Percentiles rank a stretch among this genome's conserved stretches.
These are phyloP conservation scores for Hygrophila difformis DNA, from an alignment of 257 asterid species.

Conservation along the genomic window DNA sequence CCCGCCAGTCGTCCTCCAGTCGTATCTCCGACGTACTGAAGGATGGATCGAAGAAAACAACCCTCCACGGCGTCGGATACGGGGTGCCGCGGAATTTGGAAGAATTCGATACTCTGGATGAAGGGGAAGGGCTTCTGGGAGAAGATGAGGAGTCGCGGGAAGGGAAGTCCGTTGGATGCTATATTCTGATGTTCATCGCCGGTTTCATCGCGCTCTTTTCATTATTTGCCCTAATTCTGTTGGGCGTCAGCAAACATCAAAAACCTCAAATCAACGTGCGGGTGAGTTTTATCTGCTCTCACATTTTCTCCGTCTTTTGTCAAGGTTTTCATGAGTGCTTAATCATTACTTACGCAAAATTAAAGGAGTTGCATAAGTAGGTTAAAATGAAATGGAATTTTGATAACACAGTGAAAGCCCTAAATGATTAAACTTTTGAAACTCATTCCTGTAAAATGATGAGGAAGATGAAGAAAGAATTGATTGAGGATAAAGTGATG, in stretches of 20 bases:
- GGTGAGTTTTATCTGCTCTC: slow-evolving; percentile 28
- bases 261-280: slow-evolving; percentile 54
- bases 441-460: no score
- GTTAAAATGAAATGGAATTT: no score
- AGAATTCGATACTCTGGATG: slow-evolving; percentile 65
- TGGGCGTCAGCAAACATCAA: slow-evolving; percentile 60
- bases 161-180: slow-evolving; percentile 16
- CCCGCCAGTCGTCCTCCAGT: slow-evolving; percentile 81
- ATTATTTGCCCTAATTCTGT: slow-evolving; percentile 53
- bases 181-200: slow-evolving; percentile 45
- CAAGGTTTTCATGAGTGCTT: neutral
- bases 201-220: slow-evolving; percentile 54
- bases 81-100: slow-evolving; percentile 41
- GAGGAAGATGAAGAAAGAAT: no score
- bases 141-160: slow-evolving; percentile 33
- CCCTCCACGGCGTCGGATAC: slow-evolving; percentile 59
- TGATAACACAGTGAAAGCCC: neutral
- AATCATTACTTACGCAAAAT: no score
- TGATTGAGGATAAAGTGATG: no score
- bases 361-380: no score
- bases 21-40: slow-evolving; percentile 70
- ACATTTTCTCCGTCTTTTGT: neutral
- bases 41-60: slow-evolving; percentile 69
- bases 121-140: slow-evolving; percentile 70
- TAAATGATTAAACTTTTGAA: no score